Percentiles rank a stretch among this genome's conserved stretches.
Evolutionary conservation across 2,329 filamentous ascomycete genomes (phyloP).

Genomic region (Talaromyces verruculosus): DNA sequence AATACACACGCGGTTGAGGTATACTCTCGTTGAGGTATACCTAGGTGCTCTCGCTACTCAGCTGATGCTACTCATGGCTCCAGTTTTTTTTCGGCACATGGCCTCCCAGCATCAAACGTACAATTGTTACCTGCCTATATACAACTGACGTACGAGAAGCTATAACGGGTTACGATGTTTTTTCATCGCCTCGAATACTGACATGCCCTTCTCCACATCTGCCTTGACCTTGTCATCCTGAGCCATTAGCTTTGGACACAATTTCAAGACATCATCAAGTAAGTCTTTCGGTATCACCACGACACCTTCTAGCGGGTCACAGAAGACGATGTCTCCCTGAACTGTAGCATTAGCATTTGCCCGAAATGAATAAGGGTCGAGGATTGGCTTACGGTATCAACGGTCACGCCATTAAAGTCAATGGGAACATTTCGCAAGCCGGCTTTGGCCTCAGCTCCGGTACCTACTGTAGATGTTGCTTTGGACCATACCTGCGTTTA

Average conservation of each 20-base stretch:
- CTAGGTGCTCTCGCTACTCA: not conserved
- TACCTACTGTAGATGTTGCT: constrained; percentile 47
- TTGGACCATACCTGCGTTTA: constrained; percentile 44
- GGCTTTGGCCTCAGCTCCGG: constrained; percentile 46
- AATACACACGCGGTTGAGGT: not conserved
- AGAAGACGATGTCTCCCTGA: constrained; percentile 67
- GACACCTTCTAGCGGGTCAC: constrained; percentile 68
- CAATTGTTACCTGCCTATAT: not conserved
- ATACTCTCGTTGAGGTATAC: not conserved
- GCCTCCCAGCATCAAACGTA: not conserved
- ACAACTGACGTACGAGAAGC: not conserved
- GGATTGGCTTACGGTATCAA: constrained; percentile 39
- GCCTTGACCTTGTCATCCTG: constrained; percentile 63
- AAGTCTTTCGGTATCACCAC: constrained; percentile 65
- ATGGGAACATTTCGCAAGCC: constrained; percentile 44
- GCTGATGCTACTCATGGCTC: not conserved
- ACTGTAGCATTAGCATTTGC: not conserved
- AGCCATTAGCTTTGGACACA: constrained; percentile 55
- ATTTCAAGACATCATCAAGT: constrained; percentile 59
- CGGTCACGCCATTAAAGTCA: constrained; percentile 41
- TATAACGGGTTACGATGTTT: constrained; percentile 46
- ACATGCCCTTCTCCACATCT: constrained; percentile 63
- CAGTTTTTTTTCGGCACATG: not conserved
- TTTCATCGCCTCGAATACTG: constrained; percentile 66
- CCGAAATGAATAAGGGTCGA: not conserved